These are phyloP conservation scores for Flagelloscypha sp. DNA, from an alignment of 768 basidiomycete genomes.

Conservation along the genomic window DNA sequence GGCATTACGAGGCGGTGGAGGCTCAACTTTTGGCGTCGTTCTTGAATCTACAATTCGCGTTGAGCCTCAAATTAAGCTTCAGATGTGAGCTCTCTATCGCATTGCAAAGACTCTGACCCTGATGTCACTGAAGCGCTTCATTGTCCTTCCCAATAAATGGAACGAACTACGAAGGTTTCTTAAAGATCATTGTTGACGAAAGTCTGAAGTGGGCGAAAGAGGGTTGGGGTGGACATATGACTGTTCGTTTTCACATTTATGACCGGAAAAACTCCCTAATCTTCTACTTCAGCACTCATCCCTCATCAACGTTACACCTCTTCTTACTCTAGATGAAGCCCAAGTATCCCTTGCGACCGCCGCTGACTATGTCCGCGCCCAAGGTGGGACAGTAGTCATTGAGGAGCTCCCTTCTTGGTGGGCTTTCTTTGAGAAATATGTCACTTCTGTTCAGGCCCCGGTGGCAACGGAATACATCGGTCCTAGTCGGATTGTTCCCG, in stretches of 20 bases:
- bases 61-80: slow-evolving; percentile 11
- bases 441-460: slow-evolving; percentile 17
- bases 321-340: slow-evolving; percentile 18
- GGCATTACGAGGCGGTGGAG: slow-evolving; percentile 39
- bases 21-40: slow-evolving; percentile 35
- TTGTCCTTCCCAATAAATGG: slow-evolving; percentile 16
- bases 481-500: slow-evolving; percentile 21
- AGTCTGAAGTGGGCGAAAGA: slow-evolving; percentile 22
- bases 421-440: slow-evolving; percentile 24
- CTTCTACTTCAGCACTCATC: slow-evolving; percentile 13
- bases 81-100: slow-evolving; percentile 6
- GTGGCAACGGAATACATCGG: too few species aligned
- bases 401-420: slow-evolving; percentile 23
- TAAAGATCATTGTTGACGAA: slow-evolving; percentile 20
- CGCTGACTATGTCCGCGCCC: slow-evolving; percentile 18
- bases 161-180: slow-evolving; percentile 16
- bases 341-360: slow-evolving; percentile 18
- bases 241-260: slow-evolving; percentile 12
- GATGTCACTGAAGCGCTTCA: slow-evolving; percentile 14
- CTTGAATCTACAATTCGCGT: slow-evolving; percentile 12
- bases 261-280: background rate
- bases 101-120: slow-evolving; percentile 1
- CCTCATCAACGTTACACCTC: slow-evolving; percentile 23
- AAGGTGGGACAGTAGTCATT: slow-evolving; percentile 22
- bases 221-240: slow-evolving; percentile 30